Evolutionary conservation across 2,329 filamentous ascomycete genomes (phyloP).

Genomic region (Cladosporium sp.): DNA sequence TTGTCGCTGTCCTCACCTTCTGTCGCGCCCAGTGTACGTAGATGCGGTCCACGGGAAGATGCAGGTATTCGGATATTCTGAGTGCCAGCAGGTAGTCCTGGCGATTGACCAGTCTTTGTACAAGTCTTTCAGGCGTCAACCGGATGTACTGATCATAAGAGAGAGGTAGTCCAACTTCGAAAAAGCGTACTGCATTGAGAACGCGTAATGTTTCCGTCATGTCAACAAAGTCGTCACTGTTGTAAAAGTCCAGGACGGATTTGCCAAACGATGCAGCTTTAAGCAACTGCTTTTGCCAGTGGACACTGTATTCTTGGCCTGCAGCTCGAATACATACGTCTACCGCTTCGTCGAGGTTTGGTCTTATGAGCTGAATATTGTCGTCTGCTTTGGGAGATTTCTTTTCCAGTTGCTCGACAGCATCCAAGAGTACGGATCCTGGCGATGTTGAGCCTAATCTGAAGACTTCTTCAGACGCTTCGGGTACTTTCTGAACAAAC

Average conservation of each 20-base stretch:
- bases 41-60: conserved; percentile 79
- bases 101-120: conserved; percentile 78
- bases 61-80: conserved; percentile 80
- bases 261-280: conserved; percentile 97
- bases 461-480: conserved; percentile 71
- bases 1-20: conserved; percentile 80
- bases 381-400: conserved; percentile 97
- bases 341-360: conserved; percentile 85
- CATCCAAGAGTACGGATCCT: conserved; percentile 88
- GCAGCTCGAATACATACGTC: conserved; percentile 91
- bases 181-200: conserved; percentile 86
- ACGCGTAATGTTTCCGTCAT: conserved; percentile 94
- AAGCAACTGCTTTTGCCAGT: conserved; percentile 94
- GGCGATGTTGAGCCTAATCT: conserved; percentile 81
- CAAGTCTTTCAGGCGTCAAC: conserved; percentile 82
- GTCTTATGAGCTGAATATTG: conserved; percentile 88
- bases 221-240: conserved; percentile 97
- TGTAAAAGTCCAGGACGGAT: conserved; percentile 93
- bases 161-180: conserved; percentile 81
- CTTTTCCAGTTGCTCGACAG: conserved; percentile 82
- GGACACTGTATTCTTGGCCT: conserved; percentile 81
- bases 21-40: conserved; percentile 96
- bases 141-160: conserved; percentile 93
- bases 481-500: conserved; percentile 88
- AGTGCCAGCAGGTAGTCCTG: conserved; percentile 89